Percentiles rank a stretch among this genome's conserved stretches.
Conservation (phyloP, 1,284 basidiomycete species). For the Ganoderma boninense region DNA sequence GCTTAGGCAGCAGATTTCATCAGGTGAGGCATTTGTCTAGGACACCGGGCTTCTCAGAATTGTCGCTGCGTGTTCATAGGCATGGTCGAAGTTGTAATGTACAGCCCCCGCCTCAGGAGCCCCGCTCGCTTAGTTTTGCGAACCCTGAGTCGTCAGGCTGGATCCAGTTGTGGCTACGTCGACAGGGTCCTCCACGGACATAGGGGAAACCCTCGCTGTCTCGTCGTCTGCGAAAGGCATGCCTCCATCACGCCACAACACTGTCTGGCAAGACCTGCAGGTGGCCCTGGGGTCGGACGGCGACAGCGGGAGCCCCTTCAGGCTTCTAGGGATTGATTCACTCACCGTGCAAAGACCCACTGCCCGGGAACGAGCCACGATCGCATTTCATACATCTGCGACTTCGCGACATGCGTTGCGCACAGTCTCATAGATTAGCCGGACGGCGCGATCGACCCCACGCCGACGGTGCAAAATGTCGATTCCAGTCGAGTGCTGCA, state of each 20-base stretch:
- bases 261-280: neutral
- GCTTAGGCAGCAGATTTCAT: neutral
- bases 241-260: neutral
- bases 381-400: neutral
- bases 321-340: neutral
- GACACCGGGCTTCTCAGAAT: constrained; percentile 2
- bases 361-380: neutral
- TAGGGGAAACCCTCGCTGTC: neutral
- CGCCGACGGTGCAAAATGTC: neutral
- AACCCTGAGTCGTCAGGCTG: neutral
- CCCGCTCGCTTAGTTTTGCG: neutral
- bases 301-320: neutral
- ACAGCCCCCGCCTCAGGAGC: neutral
- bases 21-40: neutral
- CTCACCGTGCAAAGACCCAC: neutral
- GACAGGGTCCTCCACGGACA: neutral
- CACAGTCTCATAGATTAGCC: neutral
- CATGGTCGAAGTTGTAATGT: neutral
- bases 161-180: neutral
- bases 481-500: neutral
- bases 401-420: neutral
- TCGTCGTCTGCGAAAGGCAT: neutral
- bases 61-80: neutral
- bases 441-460: neutral
- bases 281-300: neutral